Conservation (phyloP, 2,329 filamentous ascomycete genomes). For the Alternaria conjuncta region DNA sequence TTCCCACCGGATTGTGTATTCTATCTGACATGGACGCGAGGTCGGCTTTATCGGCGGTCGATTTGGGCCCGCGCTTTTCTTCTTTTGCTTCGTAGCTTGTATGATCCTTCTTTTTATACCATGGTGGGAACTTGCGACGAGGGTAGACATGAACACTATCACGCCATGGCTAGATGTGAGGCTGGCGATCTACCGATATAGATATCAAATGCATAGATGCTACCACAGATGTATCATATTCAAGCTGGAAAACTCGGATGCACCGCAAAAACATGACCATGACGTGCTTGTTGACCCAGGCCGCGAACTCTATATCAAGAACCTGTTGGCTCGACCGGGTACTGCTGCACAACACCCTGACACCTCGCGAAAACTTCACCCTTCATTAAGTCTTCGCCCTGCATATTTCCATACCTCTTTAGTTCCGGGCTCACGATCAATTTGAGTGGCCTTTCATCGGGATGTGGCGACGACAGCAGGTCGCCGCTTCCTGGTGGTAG, state of each 20-base stretch:
- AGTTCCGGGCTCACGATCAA: no score
- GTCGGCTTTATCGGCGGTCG: not conserved
- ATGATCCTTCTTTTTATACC: not conserved
- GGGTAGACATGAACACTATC: not conserved
- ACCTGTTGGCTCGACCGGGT: no score
- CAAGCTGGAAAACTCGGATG: not conserved
- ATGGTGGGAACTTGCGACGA: not conserved
- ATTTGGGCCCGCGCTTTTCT: not conserved
- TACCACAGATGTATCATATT: not conserved
- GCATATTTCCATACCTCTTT: no score
- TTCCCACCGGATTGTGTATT: not conserved
- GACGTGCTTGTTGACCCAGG: no score
- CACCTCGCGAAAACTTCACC: no score
- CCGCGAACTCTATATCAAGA: no score
- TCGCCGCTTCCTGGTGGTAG: no score
- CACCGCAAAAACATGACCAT: not conserved
- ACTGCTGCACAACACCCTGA: no score
- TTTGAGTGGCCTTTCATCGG: no score
- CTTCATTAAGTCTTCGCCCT: no score
- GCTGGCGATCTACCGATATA: not conserved
- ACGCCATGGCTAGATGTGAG: not conserved
- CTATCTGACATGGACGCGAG: not conserved
- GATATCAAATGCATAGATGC: not conserved
- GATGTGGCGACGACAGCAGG: no score
- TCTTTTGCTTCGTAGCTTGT: not conserved